Conservation (phyloP, 768 basidiomycete species). For the Rhodotorula taiwanensis region DNA sequence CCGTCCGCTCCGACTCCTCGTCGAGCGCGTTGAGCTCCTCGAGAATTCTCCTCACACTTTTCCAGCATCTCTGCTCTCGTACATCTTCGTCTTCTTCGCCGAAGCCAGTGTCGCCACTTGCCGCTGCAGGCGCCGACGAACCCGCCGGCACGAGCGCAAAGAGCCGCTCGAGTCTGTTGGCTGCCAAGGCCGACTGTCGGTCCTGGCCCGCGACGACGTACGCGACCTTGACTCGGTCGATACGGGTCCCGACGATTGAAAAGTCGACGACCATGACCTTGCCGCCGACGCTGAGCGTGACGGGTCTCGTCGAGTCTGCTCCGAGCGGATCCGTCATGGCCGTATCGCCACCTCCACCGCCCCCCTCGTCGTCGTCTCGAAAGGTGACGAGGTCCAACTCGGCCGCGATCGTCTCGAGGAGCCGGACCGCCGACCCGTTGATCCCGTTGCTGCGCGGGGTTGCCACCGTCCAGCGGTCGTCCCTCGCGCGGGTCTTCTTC, state of each 20-base stretch:
- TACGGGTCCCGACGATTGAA: conserved; percentile 2
- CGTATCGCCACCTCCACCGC: not conserved
- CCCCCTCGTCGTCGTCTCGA: conserved; percentile 10
- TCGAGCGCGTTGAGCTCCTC: conserved; percentile 18
- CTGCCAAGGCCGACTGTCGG: conserved; percentile 3
- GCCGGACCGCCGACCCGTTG: not conserved
- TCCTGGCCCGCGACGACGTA: conserved; percentile 20
- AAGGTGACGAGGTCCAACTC: conserved; percentile 20
- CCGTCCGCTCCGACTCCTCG: conserved; percentile 17
- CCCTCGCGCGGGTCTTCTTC: not conserved
- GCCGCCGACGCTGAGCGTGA: conserved; percentile 26
- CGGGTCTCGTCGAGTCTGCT: not conserved
- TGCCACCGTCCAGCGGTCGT: not conserved
- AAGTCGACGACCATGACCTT: conserved; percentile 33
- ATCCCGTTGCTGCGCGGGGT: not conserved
- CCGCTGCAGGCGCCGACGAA: too few relatives aligned
- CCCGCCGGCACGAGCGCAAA: too few relatives aligned
- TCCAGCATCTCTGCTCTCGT: not conserved
- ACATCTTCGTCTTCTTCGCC: too few relatives aligned
- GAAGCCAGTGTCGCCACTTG: too few relatives aligned
- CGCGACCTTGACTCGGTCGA: conserved; percentile 21
- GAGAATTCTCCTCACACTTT: not conserved
- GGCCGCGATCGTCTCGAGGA: conserved; percentile 14
- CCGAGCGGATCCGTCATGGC: not conserved
- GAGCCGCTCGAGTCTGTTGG: too few relatives aligned